Conservation (phyloP, 192 early-diverging fungal genomes). For the Lunasporangiospora selenospora region DNA sequence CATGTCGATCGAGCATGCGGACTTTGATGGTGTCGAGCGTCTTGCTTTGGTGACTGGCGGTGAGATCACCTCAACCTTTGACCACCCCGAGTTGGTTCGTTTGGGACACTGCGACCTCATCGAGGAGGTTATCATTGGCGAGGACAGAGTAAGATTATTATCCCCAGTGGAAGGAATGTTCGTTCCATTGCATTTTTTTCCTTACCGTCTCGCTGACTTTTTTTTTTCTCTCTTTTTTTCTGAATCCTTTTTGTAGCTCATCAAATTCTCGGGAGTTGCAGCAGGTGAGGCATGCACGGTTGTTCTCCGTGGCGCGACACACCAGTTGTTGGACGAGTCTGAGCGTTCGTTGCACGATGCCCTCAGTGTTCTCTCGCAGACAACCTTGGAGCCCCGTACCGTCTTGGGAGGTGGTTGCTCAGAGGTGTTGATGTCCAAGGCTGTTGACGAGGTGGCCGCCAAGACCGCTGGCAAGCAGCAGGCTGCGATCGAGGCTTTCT, state of each 20-base stretch:
- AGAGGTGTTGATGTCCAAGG: conserved; percentile 97
- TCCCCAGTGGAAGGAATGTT: neutral
- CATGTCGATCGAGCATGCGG: conserved; percentile 98
- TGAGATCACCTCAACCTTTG: conserved; percentile 98
- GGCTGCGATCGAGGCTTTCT: conserved; percentile 95
- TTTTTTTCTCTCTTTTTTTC: neutral
- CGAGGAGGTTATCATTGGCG: conserved; percentile 99
- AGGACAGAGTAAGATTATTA: conserved; percentile 71
- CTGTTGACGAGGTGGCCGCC: conserved; percentile 92
- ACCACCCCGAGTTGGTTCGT: conserved; percentile 95
- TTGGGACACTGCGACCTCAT: conserved; percentile 96
- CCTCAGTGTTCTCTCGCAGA: conserved; percentile 94
- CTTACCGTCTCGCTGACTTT: neutral
- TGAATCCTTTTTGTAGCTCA: conserved; percentile 55
- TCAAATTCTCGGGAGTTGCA: conserved; percentile 96
- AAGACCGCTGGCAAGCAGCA: conserved; percentile 94
- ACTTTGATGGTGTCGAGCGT: conserved; percentile 98
- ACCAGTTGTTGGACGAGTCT: conserved; percentile 95
- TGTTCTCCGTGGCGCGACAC: conserved; percentile 94
- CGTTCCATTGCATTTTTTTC: neutral
- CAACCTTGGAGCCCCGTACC: conserved; percentile 92
- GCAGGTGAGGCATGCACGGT: conserved; percentile 99
- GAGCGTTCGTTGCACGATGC: conserved; percentile 98
- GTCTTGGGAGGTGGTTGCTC: conserved; percentile 96
- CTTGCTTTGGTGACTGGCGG: conserved; percentile 97